phyloP scores from a whole-genome alignment of 129 eudicot genomes.

The Flaveria bidentis region DNA sequence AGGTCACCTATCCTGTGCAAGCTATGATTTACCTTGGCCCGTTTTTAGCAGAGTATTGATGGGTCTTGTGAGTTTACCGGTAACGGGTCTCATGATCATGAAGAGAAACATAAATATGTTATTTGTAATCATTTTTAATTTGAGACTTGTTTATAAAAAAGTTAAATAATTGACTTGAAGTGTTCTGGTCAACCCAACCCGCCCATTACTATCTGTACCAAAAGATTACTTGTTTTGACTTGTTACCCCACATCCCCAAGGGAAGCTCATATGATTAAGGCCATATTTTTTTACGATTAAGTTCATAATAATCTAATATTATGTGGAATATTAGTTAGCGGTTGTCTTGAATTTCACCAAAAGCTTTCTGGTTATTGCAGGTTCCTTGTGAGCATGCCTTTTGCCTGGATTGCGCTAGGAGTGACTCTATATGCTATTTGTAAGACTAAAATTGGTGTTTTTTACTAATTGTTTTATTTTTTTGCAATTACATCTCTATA shows the following conservation, averaged over 20 bases:
- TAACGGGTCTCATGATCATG: too few species aligned
- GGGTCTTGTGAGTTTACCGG: too few species aligned
- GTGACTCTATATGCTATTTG: conserved; percentile 87
- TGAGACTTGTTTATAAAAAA: background rate
- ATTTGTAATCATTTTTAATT: conserved; percentile 3
- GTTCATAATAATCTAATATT: too few species aligned
- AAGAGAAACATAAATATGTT: background rate
- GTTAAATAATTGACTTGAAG: background rate
- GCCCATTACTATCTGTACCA: too few species aligned
- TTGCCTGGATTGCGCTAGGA: conserved; percentile 94
- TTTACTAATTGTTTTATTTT: background rate
- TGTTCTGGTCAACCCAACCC: background rate
- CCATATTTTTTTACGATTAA: too few species aligned
- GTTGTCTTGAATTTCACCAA: conserved; percentile 8
- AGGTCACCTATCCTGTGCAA: too few species aligned
- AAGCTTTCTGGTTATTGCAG: conserved; percentile 56
- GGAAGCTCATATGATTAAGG: too few species aligned
- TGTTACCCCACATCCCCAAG: too few species aligned
- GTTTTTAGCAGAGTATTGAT: too few species aligned
- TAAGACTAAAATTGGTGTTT: conserved; percentile 40
- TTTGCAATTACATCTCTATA: too few species aligned
- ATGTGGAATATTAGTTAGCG: background rate
- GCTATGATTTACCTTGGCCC: too few species aligned
- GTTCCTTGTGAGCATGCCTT: conserved; percentile 93
- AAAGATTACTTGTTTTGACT: too few species aligned